These are phyloP conservation scores for Xylaria flabelliformis DNA, from an alignment of 495 filamentous ascomycete genomes.

Conservation along the genomic window DNA sequence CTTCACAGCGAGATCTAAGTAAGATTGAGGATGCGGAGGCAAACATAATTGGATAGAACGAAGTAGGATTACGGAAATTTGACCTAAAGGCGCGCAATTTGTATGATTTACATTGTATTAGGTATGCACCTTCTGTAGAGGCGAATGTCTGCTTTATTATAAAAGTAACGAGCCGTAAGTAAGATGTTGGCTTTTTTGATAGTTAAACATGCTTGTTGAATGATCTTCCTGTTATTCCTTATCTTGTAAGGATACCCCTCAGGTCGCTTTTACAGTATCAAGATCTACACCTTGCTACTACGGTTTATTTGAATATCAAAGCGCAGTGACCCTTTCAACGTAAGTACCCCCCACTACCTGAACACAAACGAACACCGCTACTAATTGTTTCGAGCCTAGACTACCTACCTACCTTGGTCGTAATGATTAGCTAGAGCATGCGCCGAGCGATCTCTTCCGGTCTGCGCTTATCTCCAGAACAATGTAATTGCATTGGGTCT, in stretches of 20 bases:
- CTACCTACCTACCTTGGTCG: not conserved
- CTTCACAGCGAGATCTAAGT: constrained; percentile 14
- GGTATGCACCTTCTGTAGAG: not conserved
- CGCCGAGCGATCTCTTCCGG: not conserved
- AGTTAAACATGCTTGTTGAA: not conserved
- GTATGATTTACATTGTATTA: not conserved
- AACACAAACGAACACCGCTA: not conserved
- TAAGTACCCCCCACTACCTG: not conserved
- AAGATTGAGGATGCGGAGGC: constrained; percentile 8
- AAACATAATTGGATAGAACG: not conserved
- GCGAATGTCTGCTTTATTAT: not conserved
- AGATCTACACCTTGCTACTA: no score
- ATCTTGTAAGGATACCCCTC: not conserved
- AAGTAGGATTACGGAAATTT: not conserved
- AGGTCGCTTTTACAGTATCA: no score
- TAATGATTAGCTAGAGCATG: constrained; percentile 7
- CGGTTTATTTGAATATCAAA: no score
- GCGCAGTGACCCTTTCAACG: not conserved
- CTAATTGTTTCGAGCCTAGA: not conserved
- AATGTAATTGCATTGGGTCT: not conserved
- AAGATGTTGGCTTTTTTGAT: not conserved
- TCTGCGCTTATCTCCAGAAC: not conserved
- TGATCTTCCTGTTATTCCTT: not conserved
- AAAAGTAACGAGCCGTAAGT: not conserved
- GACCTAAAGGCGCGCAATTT: not conserved